Evolutionary conservation across 2,329 filamentous ascomycete species (phyloP).

Genomic region (Colletotrichum nymphaeae): DNA sequence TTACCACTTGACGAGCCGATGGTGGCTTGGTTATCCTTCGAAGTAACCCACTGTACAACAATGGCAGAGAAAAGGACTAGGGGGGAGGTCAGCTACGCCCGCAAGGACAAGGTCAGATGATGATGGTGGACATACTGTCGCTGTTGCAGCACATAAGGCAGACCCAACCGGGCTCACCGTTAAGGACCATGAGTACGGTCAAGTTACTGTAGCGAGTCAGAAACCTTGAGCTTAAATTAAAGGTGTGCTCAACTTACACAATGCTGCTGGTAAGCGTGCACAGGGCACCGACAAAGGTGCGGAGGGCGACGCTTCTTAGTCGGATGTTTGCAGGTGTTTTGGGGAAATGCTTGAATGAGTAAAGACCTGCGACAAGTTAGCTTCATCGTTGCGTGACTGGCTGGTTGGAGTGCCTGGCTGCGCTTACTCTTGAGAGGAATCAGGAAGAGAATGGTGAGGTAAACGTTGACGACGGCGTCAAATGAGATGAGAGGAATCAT

Average conservation of each 20-base stretch:
- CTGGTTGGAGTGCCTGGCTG: not conserved
- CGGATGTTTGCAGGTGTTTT: conserved; percentile 53
- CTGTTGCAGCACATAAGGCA: conserved; percentile 74
- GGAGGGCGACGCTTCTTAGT: conserved; percentile 63
- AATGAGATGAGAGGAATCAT: conserved; percentile 72
- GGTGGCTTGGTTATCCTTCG: conserved; percentile 53
- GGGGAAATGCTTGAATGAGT: conserved; percentile 62
- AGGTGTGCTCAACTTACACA: conserved; percentile 52
- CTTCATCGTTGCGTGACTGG: not conserved
- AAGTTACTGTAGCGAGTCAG: conserved; percentile 59
- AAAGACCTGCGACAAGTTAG: conserved; percentile 56
- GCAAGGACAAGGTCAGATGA: not conserved
- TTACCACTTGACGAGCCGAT: conserved; percentile 5
- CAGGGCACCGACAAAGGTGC: conserved; percentile 69
- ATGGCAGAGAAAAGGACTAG: conserved; percentile 70
- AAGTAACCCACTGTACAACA: conserved; percentile 72
- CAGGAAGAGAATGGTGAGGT: conserved; percentile 72
- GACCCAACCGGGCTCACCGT: conserved; percentile 73
- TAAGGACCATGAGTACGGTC: conserved; percentile 66
- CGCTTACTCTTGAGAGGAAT: conserved; percentile 66
- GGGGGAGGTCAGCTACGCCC: not conserved
- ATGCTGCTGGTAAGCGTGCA: conserved; percentile 69
- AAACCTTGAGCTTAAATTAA: conserved; percentile 7
- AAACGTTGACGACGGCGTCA: conserved; percentile 71
- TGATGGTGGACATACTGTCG: conserved; percentile 60